These are phyloP conservation scores for Dryas drummondii DNA, from an alignment of 306 rosid species.

Conservation along the genomic window DNA sequence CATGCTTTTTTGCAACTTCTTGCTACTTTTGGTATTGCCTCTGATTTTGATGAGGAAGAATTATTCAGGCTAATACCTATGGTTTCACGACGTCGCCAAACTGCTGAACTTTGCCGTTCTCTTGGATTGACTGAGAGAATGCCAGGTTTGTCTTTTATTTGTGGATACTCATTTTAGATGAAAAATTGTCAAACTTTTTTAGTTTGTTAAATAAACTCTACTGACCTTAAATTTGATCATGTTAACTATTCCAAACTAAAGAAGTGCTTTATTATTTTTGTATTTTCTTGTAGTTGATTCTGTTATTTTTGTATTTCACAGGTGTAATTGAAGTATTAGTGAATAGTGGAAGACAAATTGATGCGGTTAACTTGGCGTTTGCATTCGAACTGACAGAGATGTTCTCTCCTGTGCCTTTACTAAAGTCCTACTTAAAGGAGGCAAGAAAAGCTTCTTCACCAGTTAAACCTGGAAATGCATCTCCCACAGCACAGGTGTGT, in stretches of 20 bases:
- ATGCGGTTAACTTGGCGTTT: constrained; percentile 91
- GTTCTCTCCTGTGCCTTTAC: constrained; percentile 77
- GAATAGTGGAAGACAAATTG: constrained; percentile 91
- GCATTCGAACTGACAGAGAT: constrained; percentile 78
- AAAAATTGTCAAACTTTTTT: not conserved
- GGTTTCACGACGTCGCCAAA: constrained; percentile 98
- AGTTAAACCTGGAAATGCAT: constrained; percentile 65
- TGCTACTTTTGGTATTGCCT: constrained; percentile 74
- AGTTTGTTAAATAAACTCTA: not conserved
- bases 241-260: not conserved
- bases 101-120: constrained; percentile 93
- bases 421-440: constrained; percentile 88
- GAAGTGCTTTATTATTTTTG: not conserved
- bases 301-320: constrained; percentile 41
- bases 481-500: constrained; percentile 78
- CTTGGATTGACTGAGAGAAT: constrained; percentile 91
- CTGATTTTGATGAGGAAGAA: constrained; percentile 81
- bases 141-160: constrained; percentile 60
- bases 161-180: not conserved
- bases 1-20: constrained; percentile 98
- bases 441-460: constrained; percentile 78
- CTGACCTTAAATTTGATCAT: not conserved
- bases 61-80: constrained; percentile 80
- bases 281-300: not conserved
- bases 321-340: constrained; percentile 82